Evolutionary conservation across 2,329 filamentous ascomycete genomes (phyloP).

Genomic region (Alternaria sp.): DNA sequence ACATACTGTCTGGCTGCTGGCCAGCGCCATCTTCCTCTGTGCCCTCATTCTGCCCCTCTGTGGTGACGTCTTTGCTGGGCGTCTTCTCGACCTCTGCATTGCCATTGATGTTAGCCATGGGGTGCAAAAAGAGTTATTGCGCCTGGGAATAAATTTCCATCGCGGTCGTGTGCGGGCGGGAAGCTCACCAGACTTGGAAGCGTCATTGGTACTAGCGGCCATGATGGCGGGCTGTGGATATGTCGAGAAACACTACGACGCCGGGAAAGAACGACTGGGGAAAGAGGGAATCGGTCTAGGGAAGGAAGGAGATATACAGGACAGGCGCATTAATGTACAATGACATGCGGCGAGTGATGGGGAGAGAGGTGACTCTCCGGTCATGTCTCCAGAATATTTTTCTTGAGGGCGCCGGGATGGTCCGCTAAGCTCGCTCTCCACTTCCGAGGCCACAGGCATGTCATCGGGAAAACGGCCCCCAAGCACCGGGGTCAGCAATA

Average conservation of each 20-base stretch:
- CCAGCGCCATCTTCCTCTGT: constrained; percentile 35
- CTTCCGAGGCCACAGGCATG: constrained; percentile 17
- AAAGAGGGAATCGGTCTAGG: constrained; percentile 31
- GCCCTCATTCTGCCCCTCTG: constrained; percentile 27
- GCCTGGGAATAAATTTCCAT: not conserved
- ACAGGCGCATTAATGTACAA: constrained; percentile 45
- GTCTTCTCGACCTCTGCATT: constrained; percentile 35
- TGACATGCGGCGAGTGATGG: constrained; percentile 26
- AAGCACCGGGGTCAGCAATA: not conserved
- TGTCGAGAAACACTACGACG: constrained; percentile 18
- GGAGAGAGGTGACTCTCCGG: constrained; percentile 4
- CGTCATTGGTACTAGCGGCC: constrained; percentile 47
- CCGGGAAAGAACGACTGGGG: constrained; percentile 26
- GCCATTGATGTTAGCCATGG: constrained; percentile 31
- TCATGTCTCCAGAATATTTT: constrained; percentile 36
- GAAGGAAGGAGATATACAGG: constrained; percentile 34
- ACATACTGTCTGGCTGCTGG: constrained; percentile 42
- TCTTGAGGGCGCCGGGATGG: constrained; percentile 28
- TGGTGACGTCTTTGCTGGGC: constrained; percentile 28
- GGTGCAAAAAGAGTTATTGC: not conserved
- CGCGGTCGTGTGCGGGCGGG: constrained; percentile 16
- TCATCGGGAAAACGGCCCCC: constrained; percentile 13
- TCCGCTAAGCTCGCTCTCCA: constrained; percentile 26
- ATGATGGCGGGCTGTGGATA: constrained; percentile 30
- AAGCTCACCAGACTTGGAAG: constrained; percentile 46